phyloP scores from a whole-genome alignment of 257 asterid genomes.

The Ilex aquifolium region DNA sequence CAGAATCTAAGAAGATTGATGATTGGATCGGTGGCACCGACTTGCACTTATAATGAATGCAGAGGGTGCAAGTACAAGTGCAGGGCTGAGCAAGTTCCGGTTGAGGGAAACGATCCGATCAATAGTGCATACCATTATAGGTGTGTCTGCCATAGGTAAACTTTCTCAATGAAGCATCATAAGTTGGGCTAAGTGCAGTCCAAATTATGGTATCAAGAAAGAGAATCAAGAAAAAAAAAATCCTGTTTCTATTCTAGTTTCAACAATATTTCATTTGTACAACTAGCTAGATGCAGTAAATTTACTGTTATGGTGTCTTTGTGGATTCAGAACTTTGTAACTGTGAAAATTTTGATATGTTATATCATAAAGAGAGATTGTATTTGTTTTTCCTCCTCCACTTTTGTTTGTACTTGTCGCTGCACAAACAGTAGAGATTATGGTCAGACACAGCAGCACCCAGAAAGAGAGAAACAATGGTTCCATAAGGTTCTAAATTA shows the following conservation, averaged over 20 bases:
- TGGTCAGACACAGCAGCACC: conserved; percentile 6
- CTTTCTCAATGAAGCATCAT: neutral
- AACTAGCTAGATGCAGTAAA: neutral
- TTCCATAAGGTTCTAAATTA: neutral
- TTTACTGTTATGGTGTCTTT: neutral
- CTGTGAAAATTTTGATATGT: conserved; percentile 1
- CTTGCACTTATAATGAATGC: conserved; percentile 89
- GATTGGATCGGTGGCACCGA: conserved; percentile 94
- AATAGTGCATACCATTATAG: conserved; percentile 83
- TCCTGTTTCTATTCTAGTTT: neutral
- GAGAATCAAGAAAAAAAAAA: no score
- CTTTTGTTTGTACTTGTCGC: conserved; percentile 13
- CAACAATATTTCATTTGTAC: neutral
- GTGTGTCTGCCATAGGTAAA: conserved; percentile 78
- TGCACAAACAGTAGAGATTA: conserved; percentile 8
- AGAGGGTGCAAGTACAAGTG: conserved; percentile 78
- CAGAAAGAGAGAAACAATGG: conserved; percentile 2
- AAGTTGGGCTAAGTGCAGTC: neutral
- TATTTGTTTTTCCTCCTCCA: conserved; percentile 6
- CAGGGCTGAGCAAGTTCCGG: conserved; percentile 93
- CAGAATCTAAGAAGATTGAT: conserved; percentile 26
- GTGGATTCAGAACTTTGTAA: neutral
- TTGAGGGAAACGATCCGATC: conserved; percentile 87
- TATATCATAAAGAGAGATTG: conserved; percentile 6
- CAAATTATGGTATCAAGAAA: neutral